Conservation (phyloP, 2,329 filamentous ascomycete genomes). For the Ceratocystis huliohia region DNA sequence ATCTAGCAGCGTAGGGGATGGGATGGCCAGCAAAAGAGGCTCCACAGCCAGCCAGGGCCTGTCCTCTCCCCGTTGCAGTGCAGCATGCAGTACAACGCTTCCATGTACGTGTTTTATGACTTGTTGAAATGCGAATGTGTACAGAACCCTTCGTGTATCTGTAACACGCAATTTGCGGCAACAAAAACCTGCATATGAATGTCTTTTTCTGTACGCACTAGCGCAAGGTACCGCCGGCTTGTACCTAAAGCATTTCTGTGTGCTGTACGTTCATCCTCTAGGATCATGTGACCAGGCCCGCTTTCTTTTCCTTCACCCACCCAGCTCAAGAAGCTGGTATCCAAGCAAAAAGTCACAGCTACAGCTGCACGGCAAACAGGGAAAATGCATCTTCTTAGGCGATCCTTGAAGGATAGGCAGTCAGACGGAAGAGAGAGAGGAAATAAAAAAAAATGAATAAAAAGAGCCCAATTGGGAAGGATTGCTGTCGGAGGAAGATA, state of each 20-base stretch:
- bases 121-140: neutral
- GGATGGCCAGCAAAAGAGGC: neutral
- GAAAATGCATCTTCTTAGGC: slow-evolving; percentile 4
- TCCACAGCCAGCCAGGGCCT: neutral
- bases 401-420: neutral
- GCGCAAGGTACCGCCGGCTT: neutral
- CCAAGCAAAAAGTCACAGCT: neutral
- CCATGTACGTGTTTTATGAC: neutral
- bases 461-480: neutral
- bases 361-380: neutral
- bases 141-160: neutral
- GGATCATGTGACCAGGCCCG: neutral
- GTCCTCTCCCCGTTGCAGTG: neutral
- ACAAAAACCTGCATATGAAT: no score
- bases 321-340: neutral
- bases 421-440: neutral
- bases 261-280: neutral
- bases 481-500: neutral
- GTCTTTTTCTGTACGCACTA: neutral
- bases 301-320: neutral
- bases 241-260: neutral
- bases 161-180: neutral
- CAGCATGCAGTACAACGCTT: slow-evolving; percentile 6
- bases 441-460: neutral
- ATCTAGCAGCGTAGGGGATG: neutral